Conservation (phyloP, 371 early-diverging fungal genomes). For the Zopfochytrium polystomum region DNA sequence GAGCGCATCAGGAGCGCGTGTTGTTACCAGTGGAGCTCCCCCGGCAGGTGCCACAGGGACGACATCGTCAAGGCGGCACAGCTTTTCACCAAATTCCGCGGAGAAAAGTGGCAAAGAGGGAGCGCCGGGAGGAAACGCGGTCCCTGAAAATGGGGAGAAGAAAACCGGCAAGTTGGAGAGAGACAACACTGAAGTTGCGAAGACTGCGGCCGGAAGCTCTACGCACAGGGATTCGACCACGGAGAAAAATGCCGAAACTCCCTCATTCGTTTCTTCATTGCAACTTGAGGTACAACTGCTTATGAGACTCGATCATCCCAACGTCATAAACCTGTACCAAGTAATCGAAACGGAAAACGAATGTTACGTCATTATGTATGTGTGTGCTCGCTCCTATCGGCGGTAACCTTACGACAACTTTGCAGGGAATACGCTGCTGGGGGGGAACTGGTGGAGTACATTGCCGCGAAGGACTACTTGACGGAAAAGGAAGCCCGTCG, state of each 20-base stretch:
- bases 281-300: constrained; percentile 61
- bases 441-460: constrained; percentile 49
- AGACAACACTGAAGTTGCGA: constrained; percentile 10
- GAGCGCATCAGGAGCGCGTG: too few species aligned
- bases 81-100: too few species aligned
- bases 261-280: constrained; percentile 39
- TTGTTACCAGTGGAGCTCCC: too few species aligned
- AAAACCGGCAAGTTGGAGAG: background rate
- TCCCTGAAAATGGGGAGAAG: too few species aligned
- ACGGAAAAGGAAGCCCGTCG: constrained; percentile 29
- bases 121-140: background rate
- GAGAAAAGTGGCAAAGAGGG: background rate
- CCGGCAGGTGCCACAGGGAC: too few species aligned
- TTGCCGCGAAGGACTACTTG: constrained; percentile 23
- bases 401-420: too few species aligned
- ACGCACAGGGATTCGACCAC: too few species aligned
- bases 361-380: constrained; percentile 56
- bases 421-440: constrained; percentile 39
- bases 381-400: too few species aligned
- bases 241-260: too few species aligned
- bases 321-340: constrained; percentile 61
- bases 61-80: too few species aligned
- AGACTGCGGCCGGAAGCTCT: too few species aligned
- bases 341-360: constrained; percentile 61
- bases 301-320: constrained; percentile 58